phyloP scores from a whole-genome alignment of 352 stramenopile species.

The Globisporangium recalcitrans region DNA sequence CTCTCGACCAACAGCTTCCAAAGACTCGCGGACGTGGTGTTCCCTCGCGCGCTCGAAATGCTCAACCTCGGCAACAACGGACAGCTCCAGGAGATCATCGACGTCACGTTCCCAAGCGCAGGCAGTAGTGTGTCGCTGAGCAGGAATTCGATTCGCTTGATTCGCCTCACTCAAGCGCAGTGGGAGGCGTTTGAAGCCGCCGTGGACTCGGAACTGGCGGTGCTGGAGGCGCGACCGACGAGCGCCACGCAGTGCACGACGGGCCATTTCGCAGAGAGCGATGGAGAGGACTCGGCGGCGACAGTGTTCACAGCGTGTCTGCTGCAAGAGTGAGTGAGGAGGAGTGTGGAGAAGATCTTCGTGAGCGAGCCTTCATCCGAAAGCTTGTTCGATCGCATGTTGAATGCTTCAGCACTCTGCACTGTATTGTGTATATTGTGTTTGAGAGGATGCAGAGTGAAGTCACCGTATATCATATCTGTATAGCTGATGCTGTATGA shows the following conservation, averaged over 20 bases:
- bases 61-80: not conserved
- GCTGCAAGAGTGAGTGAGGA: too few species aligned
- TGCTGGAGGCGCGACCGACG: not conserved
- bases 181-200: not conserved
- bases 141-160: not conserved
- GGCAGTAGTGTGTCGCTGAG: not conserved
- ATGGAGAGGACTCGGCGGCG: not conserved
- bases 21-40: not conserved
- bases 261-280: not conserved
- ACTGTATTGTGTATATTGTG: too few species aligned
- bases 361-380: too few species aligned
- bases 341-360: too few species aligned
- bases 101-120: not conserved
- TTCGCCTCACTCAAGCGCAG: not conserved
- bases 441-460: too few species aligned
- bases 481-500: too few species aligned
- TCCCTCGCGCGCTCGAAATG: not conserved
- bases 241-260: not conserved
- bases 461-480: too few species aligned
- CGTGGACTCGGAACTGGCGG: not conserved
- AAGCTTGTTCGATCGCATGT: too few species aligned
- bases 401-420: too few species aligned
- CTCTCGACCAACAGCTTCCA: not conserved
- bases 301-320: not conserved
- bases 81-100: not conserved